phyloP scores from a whole-genome alignment of 148 eudicot genomes.

The Polygonum aviculare region DNA sequence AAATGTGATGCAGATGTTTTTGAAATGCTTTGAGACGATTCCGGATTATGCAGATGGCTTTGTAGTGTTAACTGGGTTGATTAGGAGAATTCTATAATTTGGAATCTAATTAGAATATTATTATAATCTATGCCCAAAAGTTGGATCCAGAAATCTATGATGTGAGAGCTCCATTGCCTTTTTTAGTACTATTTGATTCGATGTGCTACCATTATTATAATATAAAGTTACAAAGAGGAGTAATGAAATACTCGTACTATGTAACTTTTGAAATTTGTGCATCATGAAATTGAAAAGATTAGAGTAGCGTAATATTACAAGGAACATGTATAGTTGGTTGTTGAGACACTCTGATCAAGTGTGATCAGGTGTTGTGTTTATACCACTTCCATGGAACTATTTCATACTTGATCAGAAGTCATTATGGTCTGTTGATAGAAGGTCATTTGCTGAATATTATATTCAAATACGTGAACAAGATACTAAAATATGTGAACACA shows the following conservation, averaged over 20 bases:
- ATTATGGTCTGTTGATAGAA: not conserved
- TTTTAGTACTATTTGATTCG: not conserved
- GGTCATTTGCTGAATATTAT: not conserved
- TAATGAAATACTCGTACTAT: not conserved
- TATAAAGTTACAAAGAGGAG: not conserved
- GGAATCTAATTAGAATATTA: slow-evolving; percentile 1
- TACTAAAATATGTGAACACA: no score
- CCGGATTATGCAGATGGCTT: slow-evolving; percentile 2
- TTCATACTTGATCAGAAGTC: slow-evolving; percentile 1
- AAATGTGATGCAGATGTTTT: not conserved
- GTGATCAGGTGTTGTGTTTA: no score
- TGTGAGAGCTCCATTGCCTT: not conserved
- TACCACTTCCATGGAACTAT: no score
- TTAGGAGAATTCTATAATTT: not conserved
- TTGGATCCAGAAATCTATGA: not conserved
- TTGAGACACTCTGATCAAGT: not conserved
- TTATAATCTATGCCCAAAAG: not conserved
- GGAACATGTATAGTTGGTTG: not conserved
- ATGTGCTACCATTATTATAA: no score
- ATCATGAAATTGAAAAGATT: not conserved
- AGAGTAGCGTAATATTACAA: not conserved
- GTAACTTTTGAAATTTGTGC: not conserved
- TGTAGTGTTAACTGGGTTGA: not conserved
- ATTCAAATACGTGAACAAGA: no score
- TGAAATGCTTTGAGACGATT: not conserved